Evolutionary conservation across 345 rosid genomes (phyloP).

Genomic region (Gynandropsis gynandra): DNA sequence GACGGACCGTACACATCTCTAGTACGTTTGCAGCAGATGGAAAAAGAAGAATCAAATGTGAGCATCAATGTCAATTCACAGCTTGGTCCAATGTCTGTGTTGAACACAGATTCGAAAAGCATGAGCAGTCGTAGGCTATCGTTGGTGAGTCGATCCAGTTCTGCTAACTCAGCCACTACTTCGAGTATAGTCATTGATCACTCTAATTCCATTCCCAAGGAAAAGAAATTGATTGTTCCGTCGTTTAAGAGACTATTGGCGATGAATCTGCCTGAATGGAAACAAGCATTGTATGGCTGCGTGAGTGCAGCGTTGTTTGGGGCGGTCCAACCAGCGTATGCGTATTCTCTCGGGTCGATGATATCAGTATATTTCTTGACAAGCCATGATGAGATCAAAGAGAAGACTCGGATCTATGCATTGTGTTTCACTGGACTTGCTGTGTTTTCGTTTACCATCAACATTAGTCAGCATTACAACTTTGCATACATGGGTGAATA

Average conservation of each 20-base stretch:
- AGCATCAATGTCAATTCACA: neutral
- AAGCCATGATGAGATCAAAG: constrained; percentile 48
- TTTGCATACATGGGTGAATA: constrained; percentile 65
- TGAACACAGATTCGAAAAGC: constrained; percentile 30
- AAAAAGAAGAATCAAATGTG: constrained; percentile 26
- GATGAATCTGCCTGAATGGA: constrained; percentile 62
- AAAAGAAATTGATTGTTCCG: constrained; percentile 30
- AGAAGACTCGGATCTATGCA: constrained; percentile 38
- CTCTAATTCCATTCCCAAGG: constrained; percentile 8
- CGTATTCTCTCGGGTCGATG: constrained; percentile 48
- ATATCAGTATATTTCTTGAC: constrained; percentile 40
- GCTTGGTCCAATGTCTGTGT: constrained; percentile 1
- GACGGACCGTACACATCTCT: constrained; percentile 45
- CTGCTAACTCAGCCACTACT: constrained; percentile 35
- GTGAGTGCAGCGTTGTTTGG: constrained; percentile 53
- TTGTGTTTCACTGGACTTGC: constrained; percentile 42
- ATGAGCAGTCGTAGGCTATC: constrained; percentile 43
- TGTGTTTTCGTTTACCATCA: constrained; percentile 37
- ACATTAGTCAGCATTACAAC: constrained; percentile 49
- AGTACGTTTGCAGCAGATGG: constrained; percentile 47
- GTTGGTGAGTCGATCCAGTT: constrained; percentile 46
- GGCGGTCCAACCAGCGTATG: constrained; percentile 53
- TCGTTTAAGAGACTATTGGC: constrained; percentile 54
- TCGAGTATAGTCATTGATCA: constrained; percentile 13
- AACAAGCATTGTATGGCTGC: constrained; percentile 50